Evolutionary conservation across 1,139 yeast genomes (phyloP), one percentile per base, ranked within the genome.

Genomic region (Hansenula lynferdii): DNA sequence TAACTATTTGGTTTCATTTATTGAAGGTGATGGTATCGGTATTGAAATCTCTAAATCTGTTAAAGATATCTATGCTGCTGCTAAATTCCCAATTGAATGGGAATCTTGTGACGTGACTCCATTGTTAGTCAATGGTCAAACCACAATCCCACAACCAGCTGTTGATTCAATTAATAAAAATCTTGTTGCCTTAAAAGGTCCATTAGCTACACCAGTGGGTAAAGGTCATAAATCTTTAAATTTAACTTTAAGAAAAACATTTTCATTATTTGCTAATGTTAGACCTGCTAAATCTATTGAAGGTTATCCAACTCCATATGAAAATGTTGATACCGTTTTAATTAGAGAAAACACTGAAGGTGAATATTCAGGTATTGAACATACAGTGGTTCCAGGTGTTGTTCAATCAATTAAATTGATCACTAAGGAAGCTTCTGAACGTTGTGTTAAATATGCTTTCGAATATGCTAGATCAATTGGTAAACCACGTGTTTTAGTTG

Each of bases 321-420:
- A 86, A 56, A 76, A 86, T 63, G 97, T 92, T 51, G 95, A 92
- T 70, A 84, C 96, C 48, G 97, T 92, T 37, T 76, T 92, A 61
- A 89, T 92, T 66, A 87, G 98, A 77, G 98, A 92, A 72, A 92
- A 92, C 79, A 92, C 98, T 56, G 98, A 92, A 71, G 98, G 97
- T 70, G 98, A 92, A 71, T 92, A 92, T 74, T 89, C 97, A 31
- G 98, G 98, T 69, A 90, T 92, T 55, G 98, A 92, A 74, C 98
- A 92, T 73, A 85, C 90, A 50, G 90, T 92, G 49, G 95, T 89
- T 42, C 97, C 97, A 49, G 98, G 98, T 60, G 97, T 92, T 41
- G 97, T 92, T 42, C 97, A 92, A 72, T 86, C 96, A 48, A 92
- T 92, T 70, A 92, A 92, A 73, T 80, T 92, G 67, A 92, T 92